Evolutionary conservation across 2,329 filamentous ascomycete species (phyloP).

Genomic region (Ceratocystis colombiana): DNA sequence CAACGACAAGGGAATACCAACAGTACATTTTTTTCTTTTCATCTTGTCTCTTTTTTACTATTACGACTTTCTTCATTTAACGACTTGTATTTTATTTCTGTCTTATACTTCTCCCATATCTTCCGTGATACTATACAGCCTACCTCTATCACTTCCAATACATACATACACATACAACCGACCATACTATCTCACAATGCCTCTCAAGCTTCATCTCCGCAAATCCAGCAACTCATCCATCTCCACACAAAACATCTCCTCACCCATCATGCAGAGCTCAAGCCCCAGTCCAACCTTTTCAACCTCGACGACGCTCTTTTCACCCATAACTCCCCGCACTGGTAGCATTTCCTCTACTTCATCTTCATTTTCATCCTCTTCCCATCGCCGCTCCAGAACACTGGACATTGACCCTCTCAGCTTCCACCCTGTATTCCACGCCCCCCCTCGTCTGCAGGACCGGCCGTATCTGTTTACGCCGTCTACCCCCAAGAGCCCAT

Average conservation of each 20-base stretch:
- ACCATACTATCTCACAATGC: conserved; percentile 14
- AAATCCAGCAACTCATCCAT: conserved; percentile 23
- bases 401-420: conserved; percentile 25
- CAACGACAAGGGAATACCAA: background rate
- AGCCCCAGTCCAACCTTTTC: conserved; percentile 19
- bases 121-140: background rate
- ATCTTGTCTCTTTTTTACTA: background rate
- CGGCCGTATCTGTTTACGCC: conserved; percentile 25
- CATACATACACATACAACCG: background rate
- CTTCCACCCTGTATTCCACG: conserved; percentile 22
- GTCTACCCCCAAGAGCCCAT: conserved; percentile 14
- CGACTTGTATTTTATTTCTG: conserved; percentile 6
- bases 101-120: background rate
- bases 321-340: conserved; percentile 11
- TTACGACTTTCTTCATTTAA: background rate
- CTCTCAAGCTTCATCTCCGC: conserved; percentile 20
- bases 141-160: background rate
- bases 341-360: conserved; percentile 9
- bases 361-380: conserved; percentile 12
- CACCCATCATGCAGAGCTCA: conserved; percentile 20
- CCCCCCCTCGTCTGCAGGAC: conserved; percentile 25
- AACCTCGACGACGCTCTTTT: background rate
- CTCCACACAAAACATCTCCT: conserved; percentile 19
- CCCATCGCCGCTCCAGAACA: conserved; percentile 24
- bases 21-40: background rate